Base-by-base conservation (phyloP, 768 basidiomycete genomes). In the Psilocybe tampanensis region DNA sequence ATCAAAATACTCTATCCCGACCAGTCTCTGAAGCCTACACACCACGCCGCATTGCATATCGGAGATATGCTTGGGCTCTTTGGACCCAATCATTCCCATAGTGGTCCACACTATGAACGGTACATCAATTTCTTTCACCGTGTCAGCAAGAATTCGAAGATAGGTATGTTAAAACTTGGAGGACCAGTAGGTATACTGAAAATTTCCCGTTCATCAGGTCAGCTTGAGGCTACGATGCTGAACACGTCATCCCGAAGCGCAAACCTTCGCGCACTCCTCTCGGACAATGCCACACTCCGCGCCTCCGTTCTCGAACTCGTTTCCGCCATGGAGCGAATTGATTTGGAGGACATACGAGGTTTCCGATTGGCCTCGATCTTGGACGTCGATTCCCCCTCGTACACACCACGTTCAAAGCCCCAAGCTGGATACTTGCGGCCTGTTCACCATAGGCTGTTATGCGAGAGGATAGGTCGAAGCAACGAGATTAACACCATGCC, bases 21-120 rank as follows among this genome's bases (percentile, higher is more conserved):
- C 11, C 55, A 60, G 4, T 43, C 45, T 1, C 52, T 79, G 17
- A 58, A 57, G 1, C 70, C 74, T 0, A 75, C 77, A 42, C 76
- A 80, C 7, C 80, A 80, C 56, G 47, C 76, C 3, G 56, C 74
- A 0, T 60, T 82, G 17, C 79, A 81, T 61, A 59, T 78, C 21
- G 58, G 60, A 0, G 54, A 67, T 3, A 63, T 66, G 19, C 56
- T 81, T 2, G 52, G 54, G 1, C 52, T 61, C 1, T 75, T 74
- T 58, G 75, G 77, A 1, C 76, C 77, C 0, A 65, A 64, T 8
- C 76, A 73, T 50, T 54, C 58, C 1, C 52, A 52, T 19, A 63
- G 59, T 23, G 45, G 58, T 6, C 60, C 58, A 2, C 60, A 55
- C 29, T 66, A 57, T 17, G 61, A 66, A 43, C 54, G 57, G 23